Conservation (phyloP, 495 filamentous ascomycete genomes). For the Penicillium fimorum region DNA sequence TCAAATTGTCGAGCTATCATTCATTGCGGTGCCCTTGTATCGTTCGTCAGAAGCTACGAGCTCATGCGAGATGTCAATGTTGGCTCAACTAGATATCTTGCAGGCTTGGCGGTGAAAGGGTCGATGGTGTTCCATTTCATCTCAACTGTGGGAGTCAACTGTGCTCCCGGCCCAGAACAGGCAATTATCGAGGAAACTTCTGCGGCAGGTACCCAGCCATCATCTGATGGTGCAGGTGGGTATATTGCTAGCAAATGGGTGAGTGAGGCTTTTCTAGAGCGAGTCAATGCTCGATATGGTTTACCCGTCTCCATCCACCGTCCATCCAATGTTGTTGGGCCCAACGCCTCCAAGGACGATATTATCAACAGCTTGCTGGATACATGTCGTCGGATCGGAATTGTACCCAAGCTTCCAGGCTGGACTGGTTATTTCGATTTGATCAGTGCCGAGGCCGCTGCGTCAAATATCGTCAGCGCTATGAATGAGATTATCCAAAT, state of each 20-base stretch:
- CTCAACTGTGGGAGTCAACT: not conserved
- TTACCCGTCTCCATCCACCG: not conserved
- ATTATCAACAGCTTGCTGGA: not conserved
- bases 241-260: not conserved
- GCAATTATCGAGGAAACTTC: not conserved
- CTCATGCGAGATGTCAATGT: not conserved
- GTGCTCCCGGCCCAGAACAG: not conserved
- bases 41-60: not conserved
- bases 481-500: not conserved
- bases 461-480: not conserved
- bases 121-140: not conserved
- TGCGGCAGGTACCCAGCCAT: not conserved
- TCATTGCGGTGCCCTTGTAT: not conserved
- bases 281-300: not conserved
- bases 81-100: not conserved
- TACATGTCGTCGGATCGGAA: not conserved
- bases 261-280: not conserved
- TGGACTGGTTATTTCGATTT: not conserved
- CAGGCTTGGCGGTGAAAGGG: not conserved
- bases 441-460: not conserved
- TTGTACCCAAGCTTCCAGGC: not conserved
- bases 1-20: conserved; percentile 21
- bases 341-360: not conserved
- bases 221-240: not conserved
- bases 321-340: not conserved